phyloP scores from a whole-genome alignment of 139 green algal species.

The Micractinium conductrix region DNA sequence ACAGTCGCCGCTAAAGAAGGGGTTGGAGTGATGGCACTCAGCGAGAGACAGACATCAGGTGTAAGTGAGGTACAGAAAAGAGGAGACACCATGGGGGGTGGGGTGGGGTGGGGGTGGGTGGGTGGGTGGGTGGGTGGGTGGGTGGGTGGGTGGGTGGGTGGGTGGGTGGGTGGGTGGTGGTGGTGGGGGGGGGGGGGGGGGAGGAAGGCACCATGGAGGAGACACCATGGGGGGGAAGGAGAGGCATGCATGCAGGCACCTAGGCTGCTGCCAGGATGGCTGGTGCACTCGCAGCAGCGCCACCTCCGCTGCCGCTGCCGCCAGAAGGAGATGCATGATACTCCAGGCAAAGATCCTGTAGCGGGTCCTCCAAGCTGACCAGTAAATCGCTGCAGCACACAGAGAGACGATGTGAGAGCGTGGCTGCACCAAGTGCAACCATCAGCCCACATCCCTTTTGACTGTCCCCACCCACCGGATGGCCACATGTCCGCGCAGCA shows the following conservation, averaged over 20 bases:
- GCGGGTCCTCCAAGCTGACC: constrained; percentile 11
- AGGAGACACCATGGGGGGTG: too few relatives aligned
- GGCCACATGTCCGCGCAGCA: constrained; percentile 14
- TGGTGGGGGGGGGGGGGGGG: too few relatives aligned
- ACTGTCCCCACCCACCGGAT: constrained; percentile 1
- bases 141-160: too few relatives aligned
- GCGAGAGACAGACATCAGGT: too few relatives aligned
- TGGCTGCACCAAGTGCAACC: background rate
- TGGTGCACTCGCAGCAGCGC: background rate
- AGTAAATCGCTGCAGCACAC: constrained; percentile 15
- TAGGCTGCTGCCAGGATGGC: background rate
- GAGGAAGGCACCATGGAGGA: too few relatives aligned
- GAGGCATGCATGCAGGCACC: background rate
- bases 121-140: too few relatives aligned
- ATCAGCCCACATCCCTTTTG: background rate
- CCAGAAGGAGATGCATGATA: background rate
- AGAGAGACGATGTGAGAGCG: background rate
- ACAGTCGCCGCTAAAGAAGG: too few relatives aligned
- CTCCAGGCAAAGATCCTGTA: constrained; percentile 22
- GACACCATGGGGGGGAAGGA: too few relatives aligned
- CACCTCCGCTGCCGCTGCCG: background rate
- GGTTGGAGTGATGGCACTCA: too few relatives aligned
- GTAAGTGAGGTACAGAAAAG: too few relatives aligned
- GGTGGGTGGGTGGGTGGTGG: too few relatives aligned
- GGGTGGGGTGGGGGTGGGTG: too few relatives aligned